A percentile compares a stretch with the other conserved stretches of the same genome.
These are phyloP conservation scores for Cyclocybe cylindracea DNA, from an alignment of 768 basidiomycete species.

Conservation along the genomic window DNA sequence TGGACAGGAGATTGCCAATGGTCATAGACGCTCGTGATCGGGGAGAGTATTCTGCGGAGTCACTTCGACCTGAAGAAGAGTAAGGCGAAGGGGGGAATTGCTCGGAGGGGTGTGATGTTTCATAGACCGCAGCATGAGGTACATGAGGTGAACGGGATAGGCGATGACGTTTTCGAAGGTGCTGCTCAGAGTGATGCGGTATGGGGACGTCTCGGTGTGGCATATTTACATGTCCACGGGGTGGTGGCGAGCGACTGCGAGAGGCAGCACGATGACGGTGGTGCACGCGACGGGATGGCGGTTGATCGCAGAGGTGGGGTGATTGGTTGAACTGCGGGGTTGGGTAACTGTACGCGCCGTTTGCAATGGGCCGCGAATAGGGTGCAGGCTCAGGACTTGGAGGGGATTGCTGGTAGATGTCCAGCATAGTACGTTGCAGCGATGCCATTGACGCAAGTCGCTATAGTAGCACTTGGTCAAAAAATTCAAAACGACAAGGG, in stretches of 20 bases:
- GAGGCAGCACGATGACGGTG: constrained; percentile 35
- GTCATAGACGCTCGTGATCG: constrained; percentile 77
- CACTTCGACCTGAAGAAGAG: constrained; percentile 65
- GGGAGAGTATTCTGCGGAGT: constrained; percentile 70
- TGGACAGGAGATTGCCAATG: constrained; percentile 71
- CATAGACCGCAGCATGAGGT: constrained; percentile 41
- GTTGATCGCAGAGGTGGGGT: constrained; percentile 33
- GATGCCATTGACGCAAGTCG: constrained; percentile 71
- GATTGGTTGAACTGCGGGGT: constrained; percentile 38
- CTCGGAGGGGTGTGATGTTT: constrained; percentile 39
- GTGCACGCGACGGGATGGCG: constrained; percentile 31
- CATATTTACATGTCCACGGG: constrained; percentile 28
- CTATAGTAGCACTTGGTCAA: constrained; percentile 32
- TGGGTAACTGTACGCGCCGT: constrained; percentile 39
- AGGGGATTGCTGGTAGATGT: constrained; percentile 47
- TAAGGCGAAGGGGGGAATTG: constrained; percentile 75
- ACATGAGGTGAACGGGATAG: constrained; percentile 57
- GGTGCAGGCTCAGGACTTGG: constrained; percentile 16
- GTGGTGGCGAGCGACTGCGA: constrained; percentile 45
- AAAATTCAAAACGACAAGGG: constrained; percentile 7
- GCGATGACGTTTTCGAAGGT: constrained; percentile 65
- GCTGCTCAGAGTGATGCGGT: constrained; percentile 35
- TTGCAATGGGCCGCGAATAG: constrained; percentile 17
- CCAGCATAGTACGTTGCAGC: constrained; percentile 71
- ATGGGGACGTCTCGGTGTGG: constrained; percentile 35